Base-by-base conservation (phyloP, 129 eudicot species). In the Escallonia herrerae region DNA sequence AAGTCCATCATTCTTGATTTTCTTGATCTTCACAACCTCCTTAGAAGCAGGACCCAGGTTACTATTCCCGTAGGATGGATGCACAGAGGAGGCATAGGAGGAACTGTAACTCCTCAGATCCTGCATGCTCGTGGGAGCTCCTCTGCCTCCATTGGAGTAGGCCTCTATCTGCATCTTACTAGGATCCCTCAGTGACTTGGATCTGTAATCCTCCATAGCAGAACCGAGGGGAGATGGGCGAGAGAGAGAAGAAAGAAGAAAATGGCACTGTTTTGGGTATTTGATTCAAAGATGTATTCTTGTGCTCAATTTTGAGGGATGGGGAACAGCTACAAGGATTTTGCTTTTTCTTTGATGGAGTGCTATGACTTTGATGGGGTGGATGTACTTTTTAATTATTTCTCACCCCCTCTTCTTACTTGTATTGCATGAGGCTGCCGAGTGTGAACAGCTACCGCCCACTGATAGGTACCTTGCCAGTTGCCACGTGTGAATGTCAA, bases 191-290 rank as follows among this genome's bases (percentile, higher is more conserved):
- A 49, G 13, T 8, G 9, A 5, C 12, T 49, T 49, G 33, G 95
- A 87, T 84, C 91, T 84, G 62, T 55, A 87, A 8, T 82, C 71
- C 74, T 87, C 86, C 95, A 87, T 84, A 45, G 49, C n/a, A 45
- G 2, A 45, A 45, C 9, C 2, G 49, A 45, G 6, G 49, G 9
- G 49, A 45, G 49, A 8, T 5, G 9, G 49, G 40, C 67, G 13
- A 40, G 7, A 14, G 39, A 5, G 46, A 2, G 12, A 38, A 56
- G 49, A 8, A 8, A 45, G 9, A 45, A 45, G 49, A 45, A 45
- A 45, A 45, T 45, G 9, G 0, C 6, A 8, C 49, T 5, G 49
- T 8, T 45, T n/a, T 5, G 49, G 49, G 49, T 45, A 45, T 45
- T 45, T 5, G 9, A 8, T 45, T 45, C 6, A 5, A 45, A 45